Base-by-base conservation (phyloP, 2,329 filamentous ascomycete species). In the Byssoonygena ceratinophila region DNA sequence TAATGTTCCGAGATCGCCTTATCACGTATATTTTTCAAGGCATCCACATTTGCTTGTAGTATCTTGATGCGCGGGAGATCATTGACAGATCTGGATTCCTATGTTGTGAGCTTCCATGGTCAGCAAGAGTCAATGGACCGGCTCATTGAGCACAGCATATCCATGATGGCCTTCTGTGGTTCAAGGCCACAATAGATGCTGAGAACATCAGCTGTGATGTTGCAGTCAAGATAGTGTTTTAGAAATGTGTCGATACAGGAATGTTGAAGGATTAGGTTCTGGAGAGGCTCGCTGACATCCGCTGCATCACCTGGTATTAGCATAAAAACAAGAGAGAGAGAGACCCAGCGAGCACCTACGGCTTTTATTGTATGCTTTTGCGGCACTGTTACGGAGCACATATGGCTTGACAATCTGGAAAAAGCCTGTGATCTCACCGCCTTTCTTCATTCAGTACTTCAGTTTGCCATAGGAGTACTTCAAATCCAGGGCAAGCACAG, bases 351-450 rank as follows among this genome's bases (percentile, higher is more conserved):
- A 41, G 22, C 41, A 44, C 41, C 22, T 61, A 11, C 41, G 22
- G 22, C 41, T 44, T 27, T 44, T 12, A 36, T 53, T 53, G 23
- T 16, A 43, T 25, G 40, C 45, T 37, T 48, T 53, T 43, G 44
- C 51, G 1, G 44, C 22, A 34, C 44, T 44, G 29, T 53, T 23
- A 48, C 51, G 44, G 32, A 53, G 32, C 34, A 48, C 44, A 25
- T 48, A 36, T 34, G 44, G 44, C 44, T 53, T 53, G 32, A 25
- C 44, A 12, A 48, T 18, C 22, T 53, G 51, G 2, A 4, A 12
- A 41, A 48, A 47, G 25, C 45, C 51, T 48, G 45, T 48, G 51
- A 48, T 53, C 44, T 53, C 51, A 27, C 51, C 44, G 22, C 32
- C 51, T 44, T 29, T 32, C 34, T 31, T 44, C 51, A 41, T 53